These are phyloP conservation scores for Lipomyces chichibuensis DNA, from an alignment of 805 yeast genomes.

Conservation along the genomic window DNA sequence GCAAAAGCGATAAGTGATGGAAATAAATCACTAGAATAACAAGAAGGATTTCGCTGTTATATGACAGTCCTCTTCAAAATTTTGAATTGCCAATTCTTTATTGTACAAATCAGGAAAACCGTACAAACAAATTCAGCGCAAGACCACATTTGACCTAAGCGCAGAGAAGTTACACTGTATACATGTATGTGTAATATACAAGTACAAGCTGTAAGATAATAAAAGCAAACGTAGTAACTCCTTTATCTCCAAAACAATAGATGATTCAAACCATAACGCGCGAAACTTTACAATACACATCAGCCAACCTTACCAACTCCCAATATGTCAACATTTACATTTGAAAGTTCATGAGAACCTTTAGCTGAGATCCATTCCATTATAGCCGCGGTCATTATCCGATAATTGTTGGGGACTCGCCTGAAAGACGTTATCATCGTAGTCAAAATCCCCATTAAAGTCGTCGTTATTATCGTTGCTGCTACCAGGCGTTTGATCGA, in stretches of 20 bases:
- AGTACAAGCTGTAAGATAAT: neutral
- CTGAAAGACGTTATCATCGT: conserved; percentile 31
- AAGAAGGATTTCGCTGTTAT: too few relatives aligned
- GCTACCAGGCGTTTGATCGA: conserved; percentile 3
- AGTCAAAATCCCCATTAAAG: conserved; percentile 30
- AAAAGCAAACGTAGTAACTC: conserved; percentile 1
- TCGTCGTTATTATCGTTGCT: conserved; percentile 15
- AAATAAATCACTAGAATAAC: too few relatives aligned
- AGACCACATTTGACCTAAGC: neutral
- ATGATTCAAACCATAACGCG: neutral
- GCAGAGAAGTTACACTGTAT: neutral
- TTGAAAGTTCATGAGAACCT: neutral
- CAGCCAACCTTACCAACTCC: neutral
- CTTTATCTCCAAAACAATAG: conserved; percentile 3
- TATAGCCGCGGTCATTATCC: conserved; percentile 14
- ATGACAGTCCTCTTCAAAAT: neutral
- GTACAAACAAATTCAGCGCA: neutral
- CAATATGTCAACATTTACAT: neutral
- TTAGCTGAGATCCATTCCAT: conserved; percentile 29
- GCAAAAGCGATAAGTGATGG: too few relatives aligned
- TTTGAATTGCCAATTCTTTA: neutral
- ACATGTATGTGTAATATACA: neutral
- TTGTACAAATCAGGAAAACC: neutral
- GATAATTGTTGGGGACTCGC: conserved; percentile 25
- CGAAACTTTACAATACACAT: neutral